Conservation (phyloP, 768 basidiomycete species). For the Auriscalpium microsporum region DNA sequence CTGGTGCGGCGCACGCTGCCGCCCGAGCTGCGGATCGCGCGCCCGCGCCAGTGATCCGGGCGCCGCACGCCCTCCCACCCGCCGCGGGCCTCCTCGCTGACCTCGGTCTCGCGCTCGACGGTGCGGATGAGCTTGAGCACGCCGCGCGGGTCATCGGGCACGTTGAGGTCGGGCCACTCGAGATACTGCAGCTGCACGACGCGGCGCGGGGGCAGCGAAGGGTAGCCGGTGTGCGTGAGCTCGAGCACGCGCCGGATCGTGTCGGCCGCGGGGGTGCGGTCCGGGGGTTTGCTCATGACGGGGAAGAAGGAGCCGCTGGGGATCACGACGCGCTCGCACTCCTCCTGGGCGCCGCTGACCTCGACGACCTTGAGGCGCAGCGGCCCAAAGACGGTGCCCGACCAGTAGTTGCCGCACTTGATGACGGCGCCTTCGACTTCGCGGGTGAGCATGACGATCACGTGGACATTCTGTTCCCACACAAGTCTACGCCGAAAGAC, state of each 20-base stretch:
- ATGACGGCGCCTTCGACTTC: slow-evolving; percentile 81
- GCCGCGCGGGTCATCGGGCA: slow-evolving; percentile 75
- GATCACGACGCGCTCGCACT: slow-evolving; percentile 14
- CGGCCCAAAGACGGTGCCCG: slow-evolving; percentile 58
- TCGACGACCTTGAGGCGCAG: slow-evolving; percentile 50
- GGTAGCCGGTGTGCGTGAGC: slow-evolving; percentile 54
- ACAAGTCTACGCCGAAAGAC: slow-evolving; percentile 44
- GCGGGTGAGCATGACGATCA: slow-evolving; percentile 94
- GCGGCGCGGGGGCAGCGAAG: slow-evolving; percentile 49
- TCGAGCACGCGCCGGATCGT: slow-evolving; percentile 58
- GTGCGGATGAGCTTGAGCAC: slow-evolving; percentile 67
- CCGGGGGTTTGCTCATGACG: slow-evolving; percentile 1
- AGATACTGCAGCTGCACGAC: slow-evolving; percentile 88
- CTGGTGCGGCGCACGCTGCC: slow-evolving; percentile 1
- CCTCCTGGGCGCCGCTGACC: slow-evolving; percentile 38
- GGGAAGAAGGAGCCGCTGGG: slow-evolving; percentile 28
- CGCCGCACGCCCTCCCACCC: slow-evolving; percentile 17
- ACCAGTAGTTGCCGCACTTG: slow-evolving; percentile 93
- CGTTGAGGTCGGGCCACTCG: slow-evolving; percentile 95
- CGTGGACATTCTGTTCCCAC: slow-evolving; percentile 91
- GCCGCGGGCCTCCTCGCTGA: slow-evolving; percentile 13
- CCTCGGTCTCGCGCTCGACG: slow-evolving; percentile 38
- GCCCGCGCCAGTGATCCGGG: slow-evolving; percentile 17
- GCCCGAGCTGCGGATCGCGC: slow-evolving; percentile 1
- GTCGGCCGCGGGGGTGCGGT: slow-evolving; percentile 21